A percentile compares a stretch with the other conserved stretches of the same genome.
Evolutionary conservation across 371 early-diverging fungal genomes (phyloP).

Genomic region (Dinochytrium kinnereticum): DNA sequence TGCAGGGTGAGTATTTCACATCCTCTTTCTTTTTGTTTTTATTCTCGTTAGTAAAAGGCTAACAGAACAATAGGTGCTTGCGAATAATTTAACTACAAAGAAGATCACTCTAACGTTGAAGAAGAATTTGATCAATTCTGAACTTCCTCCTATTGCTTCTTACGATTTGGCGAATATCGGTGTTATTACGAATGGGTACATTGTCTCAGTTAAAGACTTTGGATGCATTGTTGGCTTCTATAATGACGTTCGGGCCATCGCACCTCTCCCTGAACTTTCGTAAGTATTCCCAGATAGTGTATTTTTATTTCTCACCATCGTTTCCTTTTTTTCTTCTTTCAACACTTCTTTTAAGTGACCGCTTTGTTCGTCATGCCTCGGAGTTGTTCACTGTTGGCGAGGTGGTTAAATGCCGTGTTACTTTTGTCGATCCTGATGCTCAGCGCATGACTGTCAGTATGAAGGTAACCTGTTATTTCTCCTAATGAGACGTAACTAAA

Average conservation of each 20-base stretch:
- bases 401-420: conserved; percentile 76
- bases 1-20: conserved; percentile 52
- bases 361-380: conserved; percentile 40
- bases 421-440: conserved; percentile 60
- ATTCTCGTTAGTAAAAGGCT: conserved; percentile 14
- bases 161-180: conserved; percentile 65
- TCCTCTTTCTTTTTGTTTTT: conserved; percentile 6
- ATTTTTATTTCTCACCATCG: background rate
- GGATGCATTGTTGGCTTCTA: conserved; percentile 83
- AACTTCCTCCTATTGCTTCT: conserved; percentile 66
- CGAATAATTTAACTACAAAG: conserved; percentile 57
- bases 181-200: conserved; percentile 68
- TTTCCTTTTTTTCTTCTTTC: background rate
- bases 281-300: background rate
- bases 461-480: conserved; percentile 33
- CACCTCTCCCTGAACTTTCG: conserved; percentile 71
- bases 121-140: conserved; percentile 76
- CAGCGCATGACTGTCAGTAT: conserved; percentile 62
- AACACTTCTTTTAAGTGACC: conserved; percentile 35
- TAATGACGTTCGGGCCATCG: conserved; percentile 72
- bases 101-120: conserved; percentile 77
- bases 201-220: conserved; percentile 60
- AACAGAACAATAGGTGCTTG: no score
- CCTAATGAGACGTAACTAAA: background rate
- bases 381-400: conserved; percentile 74